Conservation (phyloP, 495 filamentous ascomycete genomes). For the Rostrohypoxylon terebratum region DNA sequence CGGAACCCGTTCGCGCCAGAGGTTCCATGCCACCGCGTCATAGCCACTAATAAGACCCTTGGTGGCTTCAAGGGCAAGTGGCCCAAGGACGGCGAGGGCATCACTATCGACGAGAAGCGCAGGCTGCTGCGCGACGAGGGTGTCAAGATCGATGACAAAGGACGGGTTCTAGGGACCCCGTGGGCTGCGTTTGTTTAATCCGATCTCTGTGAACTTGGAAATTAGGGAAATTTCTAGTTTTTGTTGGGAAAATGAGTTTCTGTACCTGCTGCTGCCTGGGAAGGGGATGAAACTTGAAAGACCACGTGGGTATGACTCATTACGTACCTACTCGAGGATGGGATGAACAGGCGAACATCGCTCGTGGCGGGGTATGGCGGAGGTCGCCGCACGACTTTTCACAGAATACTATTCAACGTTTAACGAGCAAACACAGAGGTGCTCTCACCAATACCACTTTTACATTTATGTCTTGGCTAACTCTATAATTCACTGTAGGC, state of each 20-base stretch:
- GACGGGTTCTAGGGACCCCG: constrained; percentile 59
- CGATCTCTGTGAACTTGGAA: background rate
- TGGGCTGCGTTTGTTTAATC: constrained; percentile 52
- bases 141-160: constrained; percentile 54
- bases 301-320: background rate
- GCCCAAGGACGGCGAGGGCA: constrained; percentile 54
- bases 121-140: constrained; percentile 55
- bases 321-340: background rate
- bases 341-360: background rate
- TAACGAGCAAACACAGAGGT: background rate
- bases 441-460: background rate
- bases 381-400: background rate
- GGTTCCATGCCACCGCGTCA: constrained; percentile 67
- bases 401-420: background rate
- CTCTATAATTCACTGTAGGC: background rate
- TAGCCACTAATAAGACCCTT: constrained; percentile 58
- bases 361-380: background rate
- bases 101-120: constrained; percentile 59
- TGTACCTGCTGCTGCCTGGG: background rate
- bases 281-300: background rate
- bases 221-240: background rate
- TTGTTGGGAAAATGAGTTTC: background rate
- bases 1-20: constrained; percentile 76
- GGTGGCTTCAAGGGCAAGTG: constrained; percentile 65
- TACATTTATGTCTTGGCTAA: background rate